Base-by-base conservation (phyloP, 164 flowering plant genomes). In the Paratinospora sagittata region DNA sequence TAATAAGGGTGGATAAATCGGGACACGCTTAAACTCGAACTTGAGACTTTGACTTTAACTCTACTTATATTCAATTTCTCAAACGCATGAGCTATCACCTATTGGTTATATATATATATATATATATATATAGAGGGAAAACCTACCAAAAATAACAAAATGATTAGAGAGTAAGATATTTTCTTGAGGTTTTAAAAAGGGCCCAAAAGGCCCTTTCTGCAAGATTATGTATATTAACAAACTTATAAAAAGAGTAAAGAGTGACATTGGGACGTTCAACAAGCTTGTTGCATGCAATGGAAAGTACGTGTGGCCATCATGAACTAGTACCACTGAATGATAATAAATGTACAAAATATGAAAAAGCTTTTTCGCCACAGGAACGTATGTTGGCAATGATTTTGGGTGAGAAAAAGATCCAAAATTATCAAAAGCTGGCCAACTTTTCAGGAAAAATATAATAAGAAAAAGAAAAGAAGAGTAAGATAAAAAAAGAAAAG, bases 381-480 rank as follows among this genome's bases (percentile, higher is more conserved):
- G 41, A 52, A 55, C 41, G 52, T 16, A 36, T 70, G 13, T 17
- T 39, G 41, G n/a, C 66, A 70, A 68, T 70, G 72, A 70, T 70
- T 70, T 39, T 57, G 47, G 34, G 49, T 0, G 30, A 11, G 72
- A 57, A 60, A 67, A 37, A n/a, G 39, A 34, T 39, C 17, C 39
- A 62, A 70, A 62, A 17, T 39, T 24, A 64, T 39, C 27, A 49
- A 72, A 72, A 72, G 64, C 65, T 30, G 74, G 47, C 30, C 49
- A 24, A 52, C 74, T 65, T 72, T 65, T 12, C 14, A 65, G 65
- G 24, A 19, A n/a, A 55, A 9, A 52, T 6, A 52, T 16, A 19
- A 17, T 3, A 55, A 55, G 6, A 13, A 13, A 55, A 9, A 55
- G 5, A 55, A 9, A 55, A 21, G 17, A 55, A 55, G 7, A 55